Percentiles rank a stretch among this genome's conserved stretches.
These are phyloP conservation scores for Phytophthora melonis DNA, from an alignment of 352 stramenopile species.

Conservation along the genomic window DNA sequence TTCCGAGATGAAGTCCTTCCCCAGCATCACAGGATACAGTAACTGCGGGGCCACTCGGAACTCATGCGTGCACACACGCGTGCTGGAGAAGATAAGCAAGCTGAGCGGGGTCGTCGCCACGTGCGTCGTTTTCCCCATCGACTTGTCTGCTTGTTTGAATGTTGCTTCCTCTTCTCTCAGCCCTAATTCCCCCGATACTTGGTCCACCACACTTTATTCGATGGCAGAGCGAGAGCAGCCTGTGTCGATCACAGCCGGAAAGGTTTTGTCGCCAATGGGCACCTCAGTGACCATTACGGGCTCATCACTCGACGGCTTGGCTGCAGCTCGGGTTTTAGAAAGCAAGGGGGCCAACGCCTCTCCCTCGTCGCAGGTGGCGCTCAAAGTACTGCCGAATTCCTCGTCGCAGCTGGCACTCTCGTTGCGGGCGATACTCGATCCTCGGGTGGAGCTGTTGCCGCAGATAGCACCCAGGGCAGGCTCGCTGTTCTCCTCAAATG, in stretches of 20 bases:
- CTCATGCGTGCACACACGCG: conserved; percentile 5
- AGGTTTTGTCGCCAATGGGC: neutral
- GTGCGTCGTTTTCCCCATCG: neutral
- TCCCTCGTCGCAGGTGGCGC: neutral
- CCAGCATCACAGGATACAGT: conserved; percentile 9
- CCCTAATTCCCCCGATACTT: neutral
- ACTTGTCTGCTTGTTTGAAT: conserved; percentile 5
- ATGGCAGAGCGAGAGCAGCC: conserved; percentile 6
- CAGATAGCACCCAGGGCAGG: neutral
- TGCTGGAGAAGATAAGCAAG: conserved; percentile 2
- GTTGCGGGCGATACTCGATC: neutral
- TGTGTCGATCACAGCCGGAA: conserved; percentile 6
- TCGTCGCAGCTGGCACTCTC: neutral
- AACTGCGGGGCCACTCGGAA: conserved; percentile 2
- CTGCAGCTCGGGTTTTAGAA: neutral
- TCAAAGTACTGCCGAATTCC: neutral
- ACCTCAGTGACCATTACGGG: conserved; percentile 5
- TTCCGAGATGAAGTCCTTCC: conserved; percentile 9
- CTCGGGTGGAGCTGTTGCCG: neutral
- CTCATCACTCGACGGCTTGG: neutral
- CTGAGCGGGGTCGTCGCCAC: neutral
- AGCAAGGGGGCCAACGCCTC: neutral
- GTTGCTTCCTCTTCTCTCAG: neutral
- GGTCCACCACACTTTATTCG: neutral
- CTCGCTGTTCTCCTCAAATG: neutral